Evolutionary conservation across 768 basidiomycete species (phyloP), one percentile per base, ranked within the genome.

Genomic region (Trametes cubensis): DNA sequence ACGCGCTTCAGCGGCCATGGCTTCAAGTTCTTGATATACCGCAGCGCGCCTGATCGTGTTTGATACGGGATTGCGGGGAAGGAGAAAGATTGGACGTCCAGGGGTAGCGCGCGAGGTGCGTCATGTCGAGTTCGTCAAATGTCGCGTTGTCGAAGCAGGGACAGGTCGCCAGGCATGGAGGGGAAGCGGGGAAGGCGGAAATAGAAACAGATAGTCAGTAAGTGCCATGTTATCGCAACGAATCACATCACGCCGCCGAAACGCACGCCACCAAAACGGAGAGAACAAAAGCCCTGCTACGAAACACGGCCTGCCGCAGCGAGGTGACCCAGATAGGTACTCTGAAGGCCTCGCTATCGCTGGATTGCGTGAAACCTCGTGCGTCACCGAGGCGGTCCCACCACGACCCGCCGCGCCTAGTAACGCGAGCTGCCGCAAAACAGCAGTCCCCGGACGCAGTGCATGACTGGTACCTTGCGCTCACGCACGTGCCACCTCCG

Each of bases 1-100:
- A 96, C 94, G 23, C 87, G 85, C 66, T 83, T 79, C 55, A 96
- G 78, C 11, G 94, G 88, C 90, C 91, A 92, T 3, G 85, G 85
- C 73, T 90, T 92, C 67, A 94, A 75, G 23, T 83, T 84, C 62
- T 79, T 79, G 72, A 92, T 92, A 73, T 89, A 89, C 38, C 92
- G 84, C 59, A 92, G 77, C 25, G 79, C 74, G 58, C 90, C 90
- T 86, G 69, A 60, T 26, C 25, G 53, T 25, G 40, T 42, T 41
- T 59, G 46, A 25, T 20, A 8, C 11, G 21, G 23, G 7, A 25
- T n/a, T 21, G 58, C 44, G 61, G 23, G 28, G 47, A 8, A 38
- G 13, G 46, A 15, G 30, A 49, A 49, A 58, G 55, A 55, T 58
- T 53, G 40, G 56, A 54, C 28, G 45, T 51, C 48, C 58, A 40